Evolutionary conservation across 371 early-diverging fungal genomes (phyloP).

Genomic region (Umbelopsis sp.): DNA sequence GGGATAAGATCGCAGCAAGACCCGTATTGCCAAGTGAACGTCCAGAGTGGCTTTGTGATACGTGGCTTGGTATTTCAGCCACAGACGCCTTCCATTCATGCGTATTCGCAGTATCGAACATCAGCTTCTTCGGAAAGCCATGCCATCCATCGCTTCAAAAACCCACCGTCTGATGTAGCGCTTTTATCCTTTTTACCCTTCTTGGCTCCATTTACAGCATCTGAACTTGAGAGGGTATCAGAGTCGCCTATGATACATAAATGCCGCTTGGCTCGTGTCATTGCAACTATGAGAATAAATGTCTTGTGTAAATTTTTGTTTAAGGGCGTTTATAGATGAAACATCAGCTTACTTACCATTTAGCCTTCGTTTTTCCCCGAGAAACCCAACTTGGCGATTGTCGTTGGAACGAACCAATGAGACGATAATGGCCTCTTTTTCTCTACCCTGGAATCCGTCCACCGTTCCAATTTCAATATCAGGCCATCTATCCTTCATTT

Average conservation of each 20-base stretch:
- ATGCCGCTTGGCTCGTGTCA: slow-evolving; percentile 92
- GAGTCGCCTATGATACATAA: slow-evolving; percentile 87
- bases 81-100: background rate
- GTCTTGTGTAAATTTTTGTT: too few relatives aligned
- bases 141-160: slow-evolving; percentile 60
- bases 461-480: slow-evolving; percentile 85
- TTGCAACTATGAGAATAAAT: slow-evolving; percentile 64
- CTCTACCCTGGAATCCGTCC: slow-evolving; percentile 97
- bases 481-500: slow-evolving; percentile 45
- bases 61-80: background rate
- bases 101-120: slow-evolving; percentile 54
- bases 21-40: background rate
- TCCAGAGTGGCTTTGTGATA: background rate
- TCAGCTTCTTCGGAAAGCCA: slow-evolving; percentile 60
- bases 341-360: slow-evolving; percentile 59
- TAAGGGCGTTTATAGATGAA: background rate
- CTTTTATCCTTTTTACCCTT: slow-evolving; percentile 28
- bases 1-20: too few relatives aligned
- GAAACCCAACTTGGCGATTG: slow-evolving; percentile 85
- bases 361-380: slow-evolving; percentile 83
- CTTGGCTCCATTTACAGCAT: background rate
- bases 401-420: slow-evolving; percentile 88
- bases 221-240: slow-evolving; percentile 54
- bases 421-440: slow-evolving; percentile 90
- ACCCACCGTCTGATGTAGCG: slow-evolving; percentile 47